Base-by-base conservation (phyloP, 257 asterid genomes). In the Capsicum baccatum region DNA sequence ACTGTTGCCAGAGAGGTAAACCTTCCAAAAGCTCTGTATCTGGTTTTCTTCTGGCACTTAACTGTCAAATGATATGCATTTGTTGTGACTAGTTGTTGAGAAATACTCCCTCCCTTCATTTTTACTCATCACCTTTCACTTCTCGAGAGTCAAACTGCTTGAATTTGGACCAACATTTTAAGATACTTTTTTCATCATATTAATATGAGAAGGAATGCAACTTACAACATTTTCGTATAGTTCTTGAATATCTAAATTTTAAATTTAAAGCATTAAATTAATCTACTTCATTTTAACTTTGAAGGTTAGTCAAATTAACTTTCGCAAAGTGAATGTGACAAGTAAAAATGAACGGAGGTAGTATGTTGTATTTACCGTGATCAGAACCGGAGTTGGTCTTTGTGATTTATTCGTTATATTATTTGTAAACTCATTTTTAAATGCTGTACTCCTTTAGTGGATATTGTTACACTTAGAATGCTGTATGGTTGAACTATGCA, bases 1-100 rank as follows among this genome's bases (percentile, higher is more conserved):
- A 97, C 99, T 17, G 99, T 97, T 79, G 98, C 98, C 44, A 93
- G 69, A 87, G 98, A 97, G 97, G 99, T 97, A 88, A 33, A 54
- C 52, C 44, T 54, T 50, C 50, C 50, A 54, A 78, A 71, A 78
- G 26, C 62, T 33, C 82, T 1, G 15, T 8, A 33, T 78, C 10
- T 33, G 50, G 14, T 78, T 78, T 33, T 15, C 66, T 78, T 54
- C 50, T 33, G 50, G 33, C 63, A 54, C 8, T 76, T 44, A 26
- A 54, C 66, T 55, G 33, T 78, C 82, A 54, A 78, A 54, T 2
- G 64, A 58, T 8, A 16, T 54, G 50, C 6, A 16, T 55, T 35
- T 55, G 52, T 54, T 54, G 64, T 33, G 82, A 14, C 82, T 26
- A 26, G 33, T 26, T 26, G 33, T 26, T 26, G 33, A 26, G 33